Base-by-base conservation (phyloP, 1,284 basidiomycete species). In the Apiotrichum gamsii region DNA sequence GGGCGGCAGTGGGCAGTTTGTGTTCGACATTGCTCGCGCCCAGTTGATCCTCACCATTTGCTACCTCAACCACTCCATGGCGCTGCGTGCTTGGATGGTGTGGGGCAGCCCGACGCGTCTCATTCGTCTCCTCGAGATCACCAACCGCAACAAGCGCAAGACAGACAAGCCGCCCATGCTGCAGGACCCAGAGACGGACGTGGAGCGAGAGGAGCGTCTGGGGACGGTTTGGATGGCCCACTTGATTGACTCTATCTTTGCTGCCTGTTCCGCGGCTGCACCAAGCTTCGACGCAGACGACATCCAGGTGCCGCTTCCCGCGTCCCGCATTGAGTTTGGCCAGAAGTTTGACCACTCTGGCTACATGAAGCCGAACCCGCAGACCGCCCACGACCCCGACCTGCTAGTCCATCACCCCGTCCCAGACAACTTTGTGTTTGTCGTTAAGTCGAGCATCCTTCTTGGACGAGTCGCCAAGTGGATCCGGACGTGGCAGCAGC, bases 181-280 rank as follows among this genome's bases (percentile, higher is more conserved):
- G 35, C 28, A 48, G 2, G 54, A 47, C 0, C 42, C 65, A 0
- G 38, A 43, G 13, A 57, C 41, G 21, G 54, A 54, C 23, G 39
- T 54, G 8, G 60, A 65, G 21, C 54, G 66, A 10, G 65, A 71
- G 47, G 62, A 67, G 38, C 54, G 69, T 9, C 21, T 63, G 6
- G 61, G 60, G 4, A 66, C 62, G 1, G 52, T 62, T 0, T 69
- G 69, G 69, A 49, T 62, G 40, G 55, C 66, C 0, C 65, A 64
- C 41, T 39, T 65, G 13, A 29, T 43, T 13, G 69, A 71, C 30
- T 37, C 63, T 3, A 52, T 59, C 2, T 64, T 64, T 34, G 38
- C 59, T 1, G 29, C 62, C 23, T 67, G 66, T 43, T 52, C 59
- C 19, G 46, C 44, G 19, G 69, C 62, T 62, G 43, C 50, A 6